These are phyloP conservation scores for Trametes coccinea DNA, from an alignment of 768 basidiomycete genomes.

Conservation along the genomic window DNA sequence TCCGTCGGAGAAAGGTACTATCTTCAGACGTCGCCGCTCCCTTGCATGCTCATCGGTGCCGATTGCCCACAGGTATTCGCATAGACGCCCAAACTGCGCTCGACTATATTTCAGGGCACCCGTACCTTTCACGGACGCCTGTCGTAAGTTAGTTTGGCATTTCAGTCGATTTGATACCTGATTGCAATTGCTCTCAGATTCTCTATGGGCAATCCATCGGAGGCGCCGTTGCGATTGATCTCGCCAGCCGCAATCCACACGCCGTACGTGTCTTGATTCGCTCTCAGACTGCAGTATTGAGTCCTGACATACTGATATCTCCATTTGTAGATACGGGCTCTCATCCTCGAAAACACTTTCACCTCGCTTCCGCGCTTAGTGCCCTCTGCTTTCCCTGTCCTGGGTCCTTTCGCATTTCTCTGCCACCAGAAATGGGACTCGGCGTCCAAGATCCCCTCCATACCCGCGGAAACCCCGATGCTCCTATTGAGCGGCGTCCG, in stretches of 20 bases:
- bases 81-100: slow-evolving; percentile 85
- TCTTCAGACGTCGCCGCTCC: neutral
- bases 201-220: slow-evolving; percentile 88
- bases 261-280: slow-evolving; percentile 44
- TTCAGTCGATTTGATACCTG: neutral
- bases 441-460: slow-evolving; percentile 53
- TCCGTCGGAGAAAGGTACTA: slow-evolving; percentile 78
- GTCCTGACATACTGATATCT: neutral
- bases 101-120: slow-evolving; percentile 68
- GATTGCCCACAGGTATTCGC: slow-evolving; percentile 54
- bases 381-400: slow-evolving; percentile 74
- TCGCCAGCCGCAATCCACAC: slow-evolving; percentile 74
- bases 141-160: slow-evolving; percentile 50
- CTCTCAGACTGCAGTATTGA: no score
- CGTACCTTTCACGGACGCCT: slow-evolving; percentile 61
- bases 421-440: slow-evolving; percentile 92
- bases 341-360: slow-evolving; percentile 94
- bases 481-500: slow-evolving; percentile 75
- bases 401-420: slow-evolving; percentile 73
- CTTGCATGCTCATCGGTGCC: neutral
- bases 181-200: slow-evolving; percentile 42
- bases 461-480: slow-evolving; percentile 68
- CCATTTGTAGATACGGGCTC: slow-evolving; percentile 58
- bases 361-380: slow-evolving; percentile 80
- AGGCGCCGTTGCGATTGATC: slow-evolving; percentile 89